Evolutionary conservation across 352 stramenopile species (phyloP), one percentile per base, ranked within the genome.

Genomic region (Phytophthora pluvialis): DNA sequence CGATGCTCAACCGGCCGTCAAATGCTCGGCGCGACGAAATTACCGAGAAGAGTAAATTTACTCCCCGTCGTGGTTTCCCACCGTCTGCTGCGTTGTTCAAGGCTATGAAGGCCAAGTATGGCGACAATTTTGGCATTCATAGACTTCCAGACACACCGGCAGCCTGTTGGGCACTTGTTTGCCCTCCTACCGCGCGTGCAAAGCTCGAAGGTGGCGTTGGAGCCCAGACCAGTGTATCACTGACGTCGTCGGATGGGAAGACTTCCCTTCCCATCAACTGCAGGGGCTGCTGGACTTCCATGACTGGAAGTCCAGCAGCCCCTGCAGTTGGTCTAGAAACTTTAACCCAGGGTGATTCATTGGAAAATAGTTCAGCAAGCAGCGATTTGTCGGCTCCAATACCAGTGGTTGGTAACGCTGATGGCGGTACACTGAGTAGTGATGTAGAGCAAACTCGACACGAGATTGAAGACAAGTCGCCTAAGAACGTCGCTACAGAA

Each of bases 51-150:
- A 90, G 81, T 63, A 94, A 93, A 52, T 91, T 93, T 49, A 90
- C 82, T 8, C 82, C 86, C 12, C 81, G 81, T 40, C 85, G 85
- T 15, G 87, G 94, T 52, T 95, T 95, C 35, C 87, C 87, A 4
- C 87, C 87, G 31, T 92, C 87, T n/a, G 85, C 83, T 4, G 86
- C 84, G 9, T 54, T 95, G 38, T 94, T 94, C 60, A 93, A 95
- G 66, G 87, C 87, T 3, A 88, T 95, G 80, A 88, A 87, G 45
- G 84, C 76, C 8, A 91, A 91, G 33, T 95, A 94, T 45, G 87
- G 87, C 15, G 83, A 91, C 35, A 87, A 86, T 29, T 91, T 93
- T 25, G 81, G 79, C 7, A 83, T 93, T 56, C 81, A 92, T 39
- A 66, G 80, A 44, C 51, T 95, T 7, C 87, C 87, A 1, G 82